Base-by-base conservation (phyloP, 352 stramenopile genomes). In the Aphanomyces invadans region DNA sequence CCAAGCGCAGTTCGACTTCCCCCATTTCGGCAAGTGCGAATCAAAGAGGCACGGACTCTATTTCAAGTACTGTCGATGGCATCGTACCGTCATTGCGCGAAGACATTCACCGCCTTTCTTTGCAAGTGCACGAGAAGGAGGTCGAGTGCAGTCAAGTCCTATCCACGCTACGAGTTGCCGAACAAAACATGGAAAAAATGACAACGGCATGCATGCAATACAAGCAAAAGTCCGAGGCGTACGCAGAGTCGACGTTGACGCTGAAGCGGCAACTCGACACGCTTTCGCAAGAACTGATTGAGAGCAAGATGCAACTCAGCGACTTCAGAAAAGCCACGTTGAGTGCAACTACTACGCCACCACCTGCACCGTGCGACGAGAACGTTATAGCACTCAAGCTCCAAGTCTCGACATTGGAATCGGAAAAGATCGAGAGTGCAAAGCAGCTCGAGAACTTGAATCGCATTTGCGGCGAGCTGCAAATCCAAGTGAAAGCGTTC, bases 151-250 rank as follows among this genome's bases (percentile, higher is more conserved):
- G 36, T 7, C n/a, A 15, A 42, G 36, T 42, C 7, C 36, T 15
- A 52, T 9, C 12, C 10, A 52, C 5, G 4, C 44, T 4, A 25
- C 12, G 26, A 51, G 25, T 26, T 21, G 29, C 28, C 25, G 28
- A 42, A 17, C 46, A 7, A 12, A 65, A 53, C 23, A 53, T 65
- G 57, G 57, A 65, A 17, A 65, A 65, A 21, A 65, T 65, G 57
- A 52, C 57, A 4, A 29, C 10, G 4, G 23, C 57, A 3, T 31
- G n/a, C 21, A 2, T 42, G 5, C 26, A 29, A 17, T 26, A 29
- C 29, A 65, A 65, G 57, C 33, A 51, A 29, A 65, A 55, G 23
- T 55, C 25, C 29, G 33, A 65, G 17, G 12, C 32, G 28, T 36
- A 53, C 36, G 45, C 39, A 21, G 57, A 65, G 9, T 29, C 57